Conservation (phyloP, 2,329 filamentous ascomycete genomes). For the Ophiocordyceps camponoti-saundersi region DNA sequence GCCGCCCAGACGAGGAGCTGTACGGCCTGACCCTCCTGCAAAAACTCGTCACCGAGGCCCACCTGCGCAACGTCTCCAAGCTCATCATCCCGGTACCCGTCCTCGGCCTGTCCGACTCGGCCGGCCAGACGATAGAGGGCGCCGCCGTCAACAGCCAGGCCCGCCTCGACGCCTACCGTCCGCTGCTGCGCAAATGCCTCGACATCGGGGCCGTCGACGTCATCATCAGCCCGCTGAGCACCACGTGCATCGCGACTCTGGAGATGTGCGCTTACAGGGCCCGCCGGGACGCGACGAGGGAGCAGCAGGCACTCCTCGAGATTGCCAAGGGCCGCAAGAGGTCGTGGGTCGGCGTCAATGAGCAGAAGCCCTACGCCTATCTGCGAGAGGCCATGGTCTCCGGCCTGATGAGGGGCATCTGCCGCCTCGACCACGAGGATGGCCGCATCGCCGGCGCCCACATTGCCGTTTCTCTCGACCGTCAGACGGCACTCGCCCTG, state of each 20-base stretch:
- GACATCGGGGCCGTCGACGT: slow-evolving; percentile 81
- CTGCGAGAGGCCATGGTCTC: slow-evolving; percentile 88
- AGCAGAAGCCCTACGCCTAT: slow-evolving; percentile 76
- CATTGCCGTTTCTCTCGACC: slow-evolving; percentile 49
- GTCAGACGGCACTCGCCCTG: slow-evolving; percentile 46
- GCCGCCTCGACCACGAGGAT: slow-evolving; percentile 49
- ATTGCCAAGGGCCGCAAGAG: slow-evolving; percentile 63
- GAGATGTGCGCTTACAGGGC: slow-evolving; percentile 73
- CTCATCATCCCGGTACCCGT: slow-evolving; percentile 39
- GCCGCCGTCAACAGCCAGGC: slow-evolving; percentile 13
- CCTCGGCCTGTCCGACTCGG: slow-evolving; percentile 22
- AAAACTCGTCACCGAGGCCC: slow-evolving; percentile 39
- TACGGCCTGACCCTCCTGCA: slow-evolving; percentile 39
- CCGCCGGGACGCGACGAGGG: slow-evolving; percentile 57
- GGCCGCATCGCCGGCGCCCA: slow-evolving; percentile 46
- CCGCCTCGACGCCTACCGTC: slow-evolving; percentile 14
- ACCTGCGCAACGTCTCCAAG: slow-evolving; percentile 36
- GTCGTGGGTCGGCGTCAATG: slow-evolving; percentile 80
- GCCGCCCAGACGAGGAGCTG: slow-evolving; percentile 27
- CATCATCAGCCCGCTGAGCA: slow-evolving; percentile 60
- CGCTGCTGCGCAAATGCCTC: slow-evolving; percentile 51
- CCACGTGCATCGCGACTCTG: slow-evolving; percentile 56
- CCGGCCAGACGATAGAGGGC: slow-evolving; percentile 19
- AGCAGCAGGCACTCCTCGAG: slow-evolving; percentile 55
- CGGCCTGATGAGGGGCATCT: slow-evolving; percentile 76